Evolutionary conservation across 2,329 filamentous ascomycete species (phyloP), one percentile per base, ranked within the genome.

Genomic region (Aspergillus terreus): DNA sequence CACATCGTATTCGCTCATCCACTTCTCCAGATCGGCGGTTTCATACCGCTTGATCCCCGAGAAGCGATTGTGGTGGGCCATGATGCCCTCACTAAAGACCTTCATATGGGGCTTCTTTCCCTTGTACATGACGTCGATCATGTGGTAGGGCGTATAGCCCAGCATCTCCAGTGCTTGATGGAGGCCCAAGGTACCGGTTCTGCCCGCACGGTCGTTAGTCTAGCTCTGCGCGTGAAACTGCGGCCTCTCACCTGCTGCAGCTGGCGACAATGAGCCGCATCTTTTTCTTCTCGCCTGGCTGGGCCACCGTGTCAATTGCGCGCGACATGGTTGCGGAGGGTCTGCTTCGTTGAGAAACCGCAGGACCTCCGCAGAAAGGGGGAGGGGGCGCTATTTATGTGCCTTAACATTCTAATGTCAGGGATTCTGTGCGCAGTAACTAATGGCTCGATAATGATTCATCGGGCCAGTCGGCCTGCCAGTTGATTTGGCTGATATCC

Each of bases 261-360:
- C 61, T 63, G 12, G 60, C 56, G 36, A 63, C 49, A 21, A 63
- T 48, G 4, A 64, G 55, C 49, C 59, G 58, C 53, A 62, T 57
- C 19, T 58, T 53, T 15, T 54, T 53, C 21, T 38, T 51, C 4
- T 51, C 55, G 9, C 46, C 50, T 50, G 57, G 57, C 48, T 44
- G n/a, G 15, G 57, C 53, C 42, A 58, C 25, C 23, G 36, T 51
- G 35, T 64, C 61, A 14, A 63, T 55, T 40, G 47, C 19, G 12
- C 62, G 59, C 9, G 61, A 58, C 61, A 64, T 63, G 3, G 32
- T 53, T 19, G 11, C 21, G 14, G 11, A 15, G 21, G 9, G 4
- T 43, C 19, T 17, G 40, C 17, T 25, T 4, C 9, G 12, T 43
- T 21, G 40, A 25, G 17, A 30, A 33, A 9, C 9, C 12, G 30